phyloP scores from a whole-genome alignment of 1,284 basidiomycete species.

The Macrocystidia cucumis region DNA sequence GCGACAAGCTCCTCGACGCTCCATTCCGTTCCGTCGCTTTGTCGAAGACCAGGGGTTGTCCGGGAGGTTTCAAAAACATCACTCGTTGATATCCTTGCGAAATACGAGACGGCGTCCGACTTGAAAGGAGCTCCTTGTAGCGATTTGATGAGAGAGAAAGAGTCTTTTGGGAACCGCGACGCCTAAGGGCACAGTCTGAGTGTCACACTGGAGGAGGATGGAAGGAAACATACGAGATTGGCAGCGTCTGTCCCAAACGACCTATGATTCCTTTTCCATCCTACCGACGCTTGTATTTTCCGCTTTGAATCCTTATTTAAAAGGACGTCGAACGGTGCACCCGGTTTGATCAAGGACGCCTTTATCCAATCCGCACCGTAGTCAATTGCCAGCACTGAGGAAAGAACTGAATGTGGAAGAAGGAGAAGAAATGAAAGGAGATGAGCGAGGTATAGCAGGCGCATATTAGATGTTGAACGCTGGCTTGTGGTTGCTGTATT shows the following conservation, averaged over 20 bases:
- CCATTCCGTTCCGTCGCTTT: constrained; percentile 64
- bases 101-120: constrained; percentile 57
- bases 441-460: constrained; percentile 23
- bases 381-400: constrained; percentile 85
- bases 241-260: constrained; percentile 86
- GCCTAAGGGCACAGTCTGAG: constrained; percentile 43
- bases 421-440: constrained; percentile 24
- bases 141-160: constrained; percentile 83
- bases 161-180: constrained; percentile 83
- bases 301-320: constrained; percentile 96
- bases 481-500: no score
- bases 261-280: constrained; percentile 83
- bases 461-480: no score
- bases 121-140: constrained; percentile 74
- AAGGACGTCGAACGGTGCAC: constrained; percentile 92
- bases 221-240: constrained; percentile 56
- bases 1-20: constrained; percentile 87
- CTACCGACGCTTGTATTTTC: constrained; percentile 87
- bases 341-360: constrained; percentile 93
- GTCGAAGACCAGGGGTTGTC: constrained; percentile 50
- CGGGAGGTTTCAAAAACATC: constrained; percentile 52
- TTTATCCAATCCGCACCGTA: constrained; percentile 97
- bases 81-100: constrained; percentile 56
- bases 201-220: not conserved
- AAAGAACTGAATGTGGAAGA: constrained; percentile 31